Conservation (phyloP, 257 asterid species). For the Galeopsis tetrahit region DNA sequence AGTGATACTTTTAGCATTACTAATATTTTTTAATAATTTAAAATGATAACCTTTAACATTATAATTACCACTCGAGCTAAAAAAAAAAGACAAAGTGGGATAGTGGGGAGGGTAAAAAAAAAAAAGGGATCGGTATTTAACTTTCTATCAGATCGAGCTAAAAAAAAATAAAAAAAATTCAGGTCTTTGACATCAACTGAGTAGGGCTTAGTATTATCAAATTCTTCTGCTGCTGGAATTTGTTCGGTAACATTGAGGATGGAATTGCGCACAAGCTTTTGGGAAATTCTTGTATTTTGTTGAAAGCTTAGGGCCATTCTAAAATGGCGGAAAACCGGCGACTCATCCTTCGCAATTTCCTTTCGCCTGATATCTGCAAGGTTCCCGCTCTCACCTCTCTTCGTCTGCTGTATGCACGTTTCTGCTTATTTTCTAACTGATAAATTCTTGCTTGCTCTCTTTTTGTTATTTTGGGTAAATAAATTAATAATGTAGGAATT, state of each 20-base stretch:
- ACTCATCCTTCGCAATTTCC: conserved; percentile 49
- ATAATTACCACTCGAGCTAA: no score
- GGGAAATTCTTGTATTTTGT: neutral
- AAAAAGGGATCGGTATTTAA: no score
- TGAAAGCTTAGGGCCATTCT: neutral
- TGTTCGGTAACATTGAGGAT: neutral
- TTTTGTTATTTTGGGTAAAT: neutral
- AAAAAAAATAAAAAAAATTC: no score
- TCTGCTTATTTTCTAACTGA: neutral
- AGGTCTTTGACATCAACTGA: no score
- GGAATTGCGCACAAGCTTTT: neutral
- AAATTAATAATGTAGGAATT: conserved; percentile 56
- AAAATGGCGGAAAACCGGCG: conserved; percentile 51
- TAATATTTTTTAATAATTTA: no score
- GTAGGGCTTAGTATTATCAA: no score
- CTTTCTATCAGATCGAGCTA: no score
- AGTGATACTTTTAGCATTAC: no score
- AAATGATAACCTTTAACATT: no score
- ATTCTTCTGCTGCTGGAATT: neutral
- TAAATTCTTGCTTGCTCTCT: neutral
- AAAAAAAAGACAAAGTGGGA: no score
- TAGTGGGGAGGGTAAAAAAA: no score
- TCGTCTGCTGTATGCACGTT: neutral
- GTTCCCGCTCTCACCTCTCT: conserved; percentile 4
- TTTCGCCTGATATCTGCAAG: conserved; percentile 52